Conservation (phyloP, 441 rosid genomes). For the Populus hybrid region DNA sequence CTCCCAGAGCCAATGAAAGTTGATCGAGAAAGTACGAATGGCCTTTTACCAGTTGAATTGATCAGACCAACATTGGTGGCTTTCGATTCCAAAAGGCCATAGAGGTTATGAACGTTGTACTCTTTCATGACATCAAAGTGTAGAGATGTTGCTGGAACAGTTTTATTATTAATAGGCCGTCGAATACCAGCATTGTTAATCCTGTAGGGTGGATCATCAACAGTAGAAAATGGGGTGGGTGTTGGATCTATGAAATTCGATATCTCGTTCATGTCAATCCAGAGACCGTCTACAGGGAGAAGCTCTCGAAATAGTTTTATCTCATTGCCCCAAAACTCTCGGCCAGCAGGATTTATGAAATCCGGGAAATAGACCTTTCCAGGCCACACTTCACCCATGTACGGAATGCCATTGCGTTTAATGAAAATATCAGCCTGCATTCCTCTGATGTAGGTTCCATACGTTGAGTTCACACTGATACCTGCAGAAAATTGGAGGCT, state of each 20-base stretch:
- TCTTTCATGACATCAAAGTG: slow-evolving; percentile 59
- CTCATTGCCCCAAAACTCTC: slow-evolving; percentile 55
- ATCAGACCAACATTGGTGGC: slow-evolving; percentile 54
- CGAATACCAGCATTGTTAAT: slow-evolving; percentile 46
- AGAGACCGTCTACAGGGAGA: slow-evolving; percentile 60
- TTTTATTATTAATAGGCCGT: slow-evolving; percentile 31
- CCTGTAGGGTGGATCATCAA: slow-evolving; percentile 74
- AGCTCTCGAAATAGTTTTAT: slow-evolving; percentile 44
- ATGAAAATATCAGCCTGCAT: slow-evolving; percentile 29
- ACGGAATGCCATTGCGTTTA: slow-evolving; percentile 51
- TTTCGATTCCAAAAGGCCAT: slow-evolving; percentile 59
- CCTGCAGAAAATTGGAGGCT: slow-evolving; percentile 32
- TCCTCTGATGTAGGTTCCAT: slow-evolving; percentile 35
- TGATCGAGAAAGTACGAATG: slow-evolving; percentile 70
- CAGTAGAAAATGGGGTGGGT: slow-evolving; percentile 35
- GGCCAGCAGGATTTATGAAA: slow-evolving; percentile 49
- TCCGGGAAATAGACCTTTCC: slow-evolving; percentile 72
- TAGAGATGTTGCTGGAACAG: slow-evolving; percentile 52
- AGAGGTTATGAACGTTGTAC: slow-evolving; percentile 64
- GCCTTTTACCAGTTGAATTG: slow-evolving; percentile 49
- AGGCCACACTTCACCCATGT: slow-evolving; percentile 73
- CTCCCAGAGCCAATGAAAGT: slow-evolving; percentile 78
- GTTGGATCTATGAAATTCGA: slow-evolving; percentile 64
- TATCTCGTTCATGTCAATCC: slow-evolving; percentile 85
- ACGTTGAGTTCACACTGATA: slow-evolving; percentile 44